Conservation (phyloP, 1,139 yeast species). For the Chernovozyma aurita region DNA sequence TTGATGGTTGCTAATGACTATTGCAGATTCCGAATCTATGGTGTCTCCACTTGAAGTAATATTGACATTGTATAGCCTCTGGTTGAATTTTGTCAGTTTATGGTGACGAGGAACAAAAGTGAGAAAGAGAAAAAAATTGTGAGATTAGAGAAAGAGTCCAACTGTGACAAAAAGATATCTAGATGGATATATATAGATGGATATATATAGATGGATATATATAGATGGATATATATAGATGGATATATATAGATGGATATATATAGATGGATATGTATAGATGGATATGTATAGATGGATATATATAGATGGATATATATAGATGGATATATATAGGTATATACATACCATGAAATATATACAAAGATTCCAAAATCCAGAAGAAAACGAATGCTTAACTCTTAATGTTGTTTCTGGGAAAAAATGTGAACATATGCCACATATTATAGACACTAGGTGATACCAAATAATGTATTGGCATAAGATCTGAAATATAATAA, state of each 20-base stretch:
- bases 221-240: too few relatives aligned
- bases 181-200: too few relatives aligned
- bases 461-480: slow-evolving; percentile 14
- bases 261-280: too few relatives aligned
- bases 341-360: slow-evolving; percentile 29
- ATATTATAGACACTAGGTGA: slow-evolving; percentile 21
- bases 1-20: slow-evolving; percentile 50
- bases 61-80: slow-evolving; percentile 17
- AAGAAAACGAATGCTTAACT: slow-evolving; percentile 18
- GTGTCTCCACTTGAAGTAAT: slow-evolving; percentile 44
- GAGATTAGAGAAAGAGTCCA: not conserved
- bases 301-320: too few relatives aligned
- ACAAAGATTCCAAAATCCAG: slow-evolving; percentile 33
- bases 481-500: slow-evolving; percentile 13
- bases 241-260: too few relatives aligned
- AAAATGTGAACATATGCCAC: slow-evolving; percentile 14
- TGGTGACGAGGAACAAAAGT: not conserved
- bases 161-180: too few relatives aligned
- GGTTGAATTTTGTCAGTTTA: not conserved
- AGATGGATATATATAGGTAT: too few relatives aligned
- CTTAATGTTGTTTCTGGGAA: slow-evolving; percentile 27
- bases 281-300: too few relatives aligned
- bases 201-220: too few relatives aligned
- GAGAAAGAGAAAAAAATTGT: not conserved
- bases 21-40: slow-evolving; percentile 41